phyloP scores from a whole-genome alignment of 306 rosid species.

The Adenanthera pavonina region DNA sequence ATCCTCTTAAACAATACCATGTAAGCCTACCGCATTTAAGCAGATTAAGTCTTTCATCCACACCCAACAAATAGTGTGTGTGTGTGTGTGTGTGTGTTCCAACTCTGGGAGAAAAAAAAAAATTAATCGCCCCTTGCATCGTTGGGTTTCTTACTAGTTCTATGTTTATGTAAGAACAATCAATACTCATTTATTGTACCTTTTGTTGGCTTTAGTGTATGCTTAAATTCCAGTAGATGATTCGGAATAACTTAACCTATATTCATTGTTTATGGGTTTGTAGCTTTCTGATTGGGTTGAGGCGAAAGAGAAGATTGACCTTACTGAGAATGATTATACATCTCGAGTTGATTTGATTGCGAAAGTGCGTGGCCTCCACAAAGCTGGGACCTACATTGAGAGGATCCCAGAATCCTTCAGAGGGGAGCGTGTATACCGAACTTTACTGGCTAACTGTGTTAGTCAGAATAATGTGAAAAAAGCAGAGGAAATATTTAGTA shows the following conservation, averaged over 20 bases:
- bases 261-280: slow-evolving; percentile 35
- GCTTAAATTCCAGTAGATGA: slow-evolving; percentile 16
- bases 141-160: neutral
- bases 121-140: neutral
- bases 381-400: slow-evolving; percentile 66
- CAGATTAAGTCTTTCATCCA: too few species aligned
- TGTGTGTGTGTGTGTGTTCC: too few species aligned
- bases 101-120: too few species aligned
- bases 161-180: slow-evolving; percentile 13
- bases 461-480: slow-evolving; percentile 47
- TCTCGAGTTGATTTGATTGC: slow-evolving; percentile 80
- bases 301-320: slow-evolving; percentile 57
- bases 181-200: neutral
- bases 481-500: slow-evolving; percentile 73
- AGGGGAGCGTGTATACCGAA: slow-evolving; percentile 68
- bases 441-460: slow-evolving; percentile 65
- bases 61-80: too few species aligned
- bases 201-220: neutral
- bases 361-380: slow-evolving; percentile 62
- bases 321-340: slow-evolving; percentile 66
- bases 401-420: slow-evolving; percentile 71
- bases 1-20: too few species aligned
- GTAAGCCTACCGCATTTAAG: too few species aligned
- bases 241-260: neutral
- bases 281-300: slow-evolving; percentile 88